Evolutionary conservation across 2,329 filamentous ascomycete species (phyloP), one percentile per base, ranked within the genome.

Genomic region (Cytospora mali): DNA sequence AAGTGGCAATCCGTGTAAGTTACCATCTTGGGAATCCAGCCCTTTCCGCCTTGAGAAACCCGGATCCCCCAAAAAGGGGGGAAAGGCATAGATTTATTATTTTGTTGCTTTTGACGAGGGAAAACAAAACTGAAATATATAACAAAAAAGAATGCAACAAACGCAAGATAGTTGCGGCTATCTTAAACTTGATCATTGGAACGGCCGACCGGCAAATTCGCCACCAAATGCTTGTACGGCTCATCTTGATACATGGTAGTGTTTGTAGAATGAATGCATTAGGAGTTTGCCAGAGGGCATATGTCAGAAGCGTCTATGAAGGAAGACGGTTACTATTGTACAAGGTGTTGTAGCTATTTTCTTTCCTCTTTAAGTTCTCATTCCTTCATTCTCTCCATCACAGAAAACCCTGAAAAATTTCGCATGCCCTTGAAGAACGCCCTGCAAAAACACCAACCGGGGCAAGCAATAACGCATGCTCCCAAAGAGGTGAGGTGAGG

Each of bases 1-100:
- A 65, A 54, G 59, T 61, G 55, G 42, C 55, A 48, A 33, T 50
- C 46, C 60, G 62, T 65, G 60, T 65, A 49, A 65, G 63, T 65
- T 65, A 60, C 63, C 63, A 18, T 60, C 31, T 65, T 65, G 63
- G 63, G 63, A 57, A 39, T 14, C 35, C 28, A 33, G 23, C 52
- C 55, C 29, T 55, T 46, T 42, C 50, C 29, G 21, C 21, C 63
- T 49, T 52, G 11, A 23, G 51, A 21, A 7, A 18, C 11, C 25
- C 29, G 25, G 31, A 33, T n/a, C 52, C n/a, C n/a, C n/a, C 42
- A 46, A 46, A 46, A 10, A 46, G 9, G n/a, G 42, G n/a, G 7
- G n/a, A 23, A 23, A 11, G 42, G 1, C 6, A 21, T 9, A 18
- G 23, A 23, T 23, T 11, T 21, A 6, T 21, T 49, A 23, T 53